phyloP scores from a whole-genome alignment of 2,329 filamentous ascomycete species.

The Ophiocordyceps australis region DNA sequence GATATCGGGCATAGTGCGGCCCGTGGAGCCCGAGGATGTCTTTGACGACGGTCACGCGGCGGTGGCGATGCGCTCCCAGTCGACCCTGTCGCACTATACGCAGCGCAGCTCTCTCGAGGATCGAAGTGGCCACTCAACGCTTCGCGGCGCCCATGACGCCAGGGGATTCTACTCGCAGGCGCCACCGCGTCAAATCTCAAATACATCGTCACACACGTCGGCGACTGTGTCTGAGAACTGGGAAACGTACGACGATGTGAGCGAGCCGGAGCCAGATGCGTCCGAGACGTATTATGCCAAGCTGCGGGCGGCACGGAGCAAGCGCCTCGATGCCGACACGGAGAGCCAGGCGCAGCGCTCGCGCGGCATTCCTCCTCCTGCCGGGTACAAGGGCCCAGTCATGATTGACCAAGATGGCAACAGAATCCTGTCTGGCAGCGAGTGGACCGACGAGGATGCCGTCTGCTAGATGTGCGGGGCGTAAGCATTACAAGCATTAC shows the following conservation, averaged over 20 bases:
- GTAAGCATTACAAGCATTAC: too few relatives aligned
- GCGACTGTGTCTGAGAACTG: constrained; percentile 86
- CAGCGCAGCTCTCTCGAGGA: too few relatives aligned
- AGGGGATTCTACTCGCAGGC: constrained; percentile 14
- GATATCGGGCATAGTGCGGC: constrained; percentile 32
- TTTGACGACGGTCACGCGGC: constrained; percentile 47
- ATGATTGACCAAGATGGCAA: constrained; percentile 41
- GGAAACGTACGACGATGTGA: constrained; percentile 87
- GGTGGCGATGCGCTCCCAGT: background rate
- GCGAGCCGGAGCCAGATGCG: constrained; percentile 56
- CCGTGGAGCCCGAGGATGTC: constrained; percentile 61
- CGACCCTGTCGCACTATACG: background rate
- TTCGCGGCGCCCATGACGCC: constrained; percentile 18
- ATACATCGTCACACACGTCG: constrained; percentile 55
- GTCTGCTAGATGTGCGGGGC: constrained; percentile 22
- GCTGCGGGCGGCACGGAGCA: constrained; percentile 47
- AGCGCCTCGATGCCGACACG: constrained; percentile 37
- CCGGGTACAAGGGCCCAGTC: constrained; percentile 24
- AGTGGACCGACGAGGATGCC: constrained; percentile 49
- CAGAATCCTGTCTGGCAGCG: constrained; percentile 43
- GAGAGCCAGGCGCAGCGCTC: constrained; percentile 31
- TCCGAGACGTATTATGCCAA: constrained; percentile 70
- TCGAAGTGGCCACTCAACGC: constrained; percentile 6
- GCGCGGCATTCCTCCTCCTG: constrained; percentile 31
- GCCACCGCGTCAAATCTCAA: constrained; percentile 40